Base-by-base conservation (phyloP, 306 rosid species). In the Fragaria iinumae region DNA sequence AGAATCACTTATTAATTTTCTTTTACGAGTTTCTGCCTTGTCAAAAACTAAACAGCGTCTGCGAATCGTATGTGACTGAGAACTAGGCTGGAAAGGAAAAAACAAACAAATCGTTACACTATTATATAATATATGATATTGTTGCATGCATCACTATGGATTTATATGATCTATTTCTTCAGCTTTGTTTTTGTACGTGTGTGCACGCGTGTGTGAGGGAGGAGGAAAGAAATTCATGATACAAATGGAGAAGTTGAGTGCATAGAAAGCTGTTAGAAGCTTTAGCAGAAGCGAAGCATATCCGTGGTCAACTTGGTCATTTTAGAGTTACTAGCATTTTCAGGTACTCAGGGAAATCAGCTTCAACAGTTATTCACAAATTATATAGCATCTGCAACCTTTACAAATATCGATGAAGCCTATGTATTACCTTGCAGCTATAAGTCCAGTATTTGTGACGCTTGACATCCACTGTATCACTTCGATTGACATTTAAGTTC, bases 1-100 rank as follows among this genome's bases (percentile, higher is more conserved):
- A 55, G 72, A 69, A 73, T 75, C 71, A 59, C 74, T 39, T 11
- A 38, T 36, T 47, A 75, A 17, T 23, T 77, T 77, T 70, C 43
- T 73, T 73, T 77, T 50, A 9, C n/a, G 70, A 68, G 67, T 41
- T 82, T 72, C 82, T 44, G 76, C 53, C 50, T 53, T 48, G 36
- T 77, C 85, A 82, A 77, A 82, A 57, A 71, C 79, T 29, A 82
- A 71, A 67, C 79, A 77, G 21, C 85, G 76, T 71, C 79, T 74
- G 49, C 57, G 67, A 21, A 75, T 56, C 17, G 38, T 27, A 69
- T 77, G 79, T 70, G 62, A 41, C 68, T 71, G 68, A 62, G 77
- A 76, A 64, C 55, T 65, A 50, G 80, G 77, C 76, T 78, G 80
- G 52, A 56, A 48, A 72, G 25, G 67, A 16, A 57, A 6, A 57